Base-by-base conservation (phyloP, 257 asterid genomes). In the Vinca minor region DNA sequence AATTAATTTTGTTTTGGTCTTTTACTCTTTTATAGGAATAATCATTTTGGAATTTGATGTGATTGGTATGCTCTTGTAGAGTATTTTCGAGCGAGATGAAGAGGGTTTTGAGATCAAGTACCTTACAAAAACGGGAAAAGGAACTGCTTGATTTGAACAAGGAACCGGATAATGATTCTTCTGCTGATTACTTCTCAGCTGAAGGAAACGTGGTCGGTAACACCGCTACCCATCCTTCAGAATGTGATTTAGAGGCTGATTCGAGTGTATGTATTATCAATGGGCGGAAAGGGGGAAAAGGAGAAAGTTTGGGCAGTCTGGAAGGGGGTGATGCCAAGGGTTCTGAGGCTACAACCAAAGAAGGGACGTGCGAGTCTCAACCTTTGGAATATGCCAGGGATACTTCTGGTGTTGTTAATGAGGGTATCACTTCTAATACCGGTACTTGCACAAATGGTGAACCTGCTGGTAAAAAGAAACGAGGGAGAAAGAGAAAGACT, bases 101-200 rank as follows among this genome's bases (percentile, higher is more conserved):
- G 56, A 76, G 73, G 46, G 70, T 75, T 32, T 50, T 69, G 76
- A 63, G 70, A 63, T 66, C 76, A 10, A 61, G 64, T 53, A 35
- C 66, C 32, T 8, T 55, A 35, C 57, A 34, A n/a, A 46, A 38
- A 55, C 44, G 10, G 28, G 68, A 38, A 57, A 73, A 62, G 55
- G 68, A 35, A 21, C 68, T 67, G 71, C 34, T 77, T 69, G 76
- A 77, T 62, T 73, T 73, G 78, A 77, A 73, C 55, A 67, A 63
- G 67, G 78, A 62, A 15, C 76, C 82, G 14, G 69, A 61, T 67
- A 41, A 46, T 29, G 64, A 47, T 64, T 70, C 59, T 60, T 55
- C 62, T 31, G 49, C 29, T 64, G 71, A 59, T 48, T 55, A 49
- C 48, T 38, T 48, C 54, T 60, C 74, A 18, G 52, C 56, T 4